Base-by-base conservation (phyloP, 768 basidiomycete species). In the Pluteus cervinus region DNA sequence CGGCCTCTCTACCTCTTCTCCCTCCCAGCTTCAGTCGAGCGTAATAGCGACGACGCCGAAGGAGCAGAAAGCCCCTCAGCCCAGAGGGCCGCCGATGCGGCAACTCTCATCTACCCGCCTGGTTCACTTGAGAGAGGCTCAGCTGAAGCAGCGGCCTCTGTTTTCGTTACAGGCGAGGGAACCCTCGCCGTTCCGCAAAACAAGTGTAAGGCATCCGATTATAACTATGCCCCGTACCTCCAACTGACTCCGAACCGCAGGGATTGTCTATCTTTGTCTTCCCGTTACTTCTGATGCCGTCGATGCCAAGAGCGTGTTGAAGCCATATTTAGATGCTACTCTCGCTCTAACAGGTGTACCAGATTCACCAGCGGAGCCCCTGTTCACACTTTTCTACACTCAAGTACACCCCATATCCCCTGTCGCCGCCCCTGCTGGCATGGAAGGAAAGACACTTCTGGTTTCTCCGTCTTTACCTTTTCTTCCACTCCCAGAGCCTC, bases 31-130 rank as follows among this genome's bases (percentile, higher is more conserved):
- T 28, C 43, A 25, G 16, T 24, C 31, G 32, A 25, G 17, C 26
- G 24, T 17, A 42, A 9, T 16, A 29, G n/a, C 22, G 39, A 17
- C 15, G 46, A 17, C 15, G 36, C 29, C 24, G 25, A 46, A 39
- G 18, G 33, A 12, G 23, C 12, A 17, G 60, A 56, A 15, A 47
- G 34, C 5, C 46, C 58, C 7, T 40, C 43, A 3, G 58, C 63
- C 43, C 24, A 52, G 18, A 36, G 47, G 28, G 32, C 56, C 10
- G 46, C 75, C 9, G 88, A 91, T 51, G 81, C 84, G 11, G 73
- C 69, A 2, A 54, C 90, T 10, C 53, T 91, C 4, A 69, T 90
- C 4, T 88, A 90, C 45, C 85, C 89, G 0, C 90, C 89, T 1
- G 64, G 62, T 1, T 73, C 77, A 0, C 50, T 86, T 6, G 37